Percentiles rank a stretch among this genome's conserved stretches.
Evolutionary conservation across 1,139 yeast species (phyloP).

Genomic region (Kodamaea suecica): DNA sequence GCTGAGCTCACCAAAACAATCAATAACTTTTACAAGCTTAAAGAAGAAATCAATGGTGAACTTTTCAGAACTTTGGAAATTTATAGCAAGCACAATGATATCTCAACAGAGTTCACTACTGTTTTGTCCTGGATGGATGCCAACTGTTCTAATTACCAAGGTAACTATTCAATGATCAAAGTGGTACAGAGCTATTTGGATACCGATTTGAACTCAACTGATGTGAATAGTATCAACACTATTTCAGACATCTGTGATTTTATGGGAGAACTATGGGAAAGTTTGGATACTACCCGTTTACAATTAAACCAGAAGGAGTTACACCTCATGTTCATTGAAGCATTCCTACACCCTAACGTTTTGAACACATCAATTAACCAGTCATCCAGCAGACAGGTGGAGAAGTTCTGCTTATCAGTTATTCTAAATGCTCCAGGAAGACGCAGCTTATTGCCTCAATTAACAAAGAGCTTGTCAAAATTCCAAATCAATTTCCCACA

Average conservation of each 20-base stretch:
- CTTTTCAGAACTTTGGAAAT: conserved; percentile 21
- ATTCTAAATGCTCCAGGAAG: conserved; percentile 57
- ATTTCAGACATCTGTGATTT: conserved; percentile 26
- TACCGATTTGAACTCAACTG: conserved; percentile 12
- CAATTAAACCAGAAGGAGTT: conserved; percentile 63
- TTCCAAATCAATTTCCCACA: conserved; percentile 32
- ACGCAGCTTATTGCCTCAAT: conserved; percentile 62
- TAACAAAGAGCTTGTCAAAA: conserved; percentile 43
- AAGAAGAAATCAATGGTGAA: conserved; percentile 39
- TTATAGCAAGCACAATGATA: conserved; percentile 4
- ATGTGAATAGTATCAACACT: conserved; percentile 3
- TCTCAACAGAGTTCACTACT: conserved; percentile 6
- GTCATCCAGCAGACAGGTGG: conserved; percentile 25
- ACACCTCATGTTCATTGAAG: conserved; percentile 54
- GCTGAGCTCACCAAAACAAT: conserved; percentile 22
- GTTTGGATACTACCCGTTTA: conserved; percentile 57
- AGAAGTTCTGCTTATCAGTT: conserved; percentile 40
- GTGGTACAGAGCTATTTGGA: conserved; percentile 11
- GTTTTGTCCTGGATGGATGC: conserved; percentile 19
- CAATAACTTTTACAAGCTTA: conserved; percentile 42
- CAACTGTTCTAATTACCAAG: conserved; percentile 24
- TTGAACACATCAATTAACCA: conserved; percentile 21
- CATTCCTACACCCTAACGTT: conserved; percentile 31
- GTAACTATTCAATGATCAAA: conserved; percentile 25
- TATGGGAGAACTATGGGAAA: conserved; percentile 52